A percentile compares a stretch with the other conserved stretches of the same genome.
These are phyloP conservation scores for Tolypocladium tundrense DNA, from an alignment of 2,329 filamentous ascomycete species.

Conservation along the genomic window DNA sequence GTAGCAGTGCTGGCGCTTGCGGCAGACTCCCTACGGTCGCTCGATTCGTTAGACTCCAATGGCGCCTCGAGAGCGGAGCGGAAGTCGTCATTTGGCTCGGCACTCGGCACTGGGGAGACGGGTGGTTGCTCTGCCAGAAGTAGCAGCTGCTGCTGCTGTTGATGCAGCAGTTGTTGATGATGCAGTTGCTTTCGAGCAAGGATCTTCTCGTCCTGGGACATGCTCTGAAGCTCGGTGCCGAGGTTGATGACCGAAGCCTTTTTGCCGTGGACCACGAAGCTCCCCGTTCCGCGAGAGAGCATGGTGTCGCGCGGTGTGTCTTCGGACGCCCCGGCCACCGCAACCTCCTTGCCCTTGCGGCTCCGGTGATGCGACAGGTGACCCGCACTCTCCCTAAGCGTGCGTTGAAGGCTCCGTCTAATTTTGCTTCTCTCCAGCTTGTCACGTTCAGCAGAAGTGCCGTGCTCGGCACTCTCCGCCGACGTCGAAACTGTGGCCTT, in stretches of 20 bases:
- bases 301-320: constrained; percentile 49
- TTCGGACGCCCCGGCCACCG: constrained; percentile 16
- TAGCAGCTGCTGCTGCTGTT: constrained; percentile 16
- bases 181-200: constrained; percentile 44
- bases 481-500: constrained; percentile 24
- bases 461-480: constrained; percentile 19
- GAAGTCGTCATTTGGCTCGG: constrained; percentile 37
- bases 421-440: constrained; percentile 56
- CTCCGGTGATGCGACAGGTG: constrained; percentile 59
- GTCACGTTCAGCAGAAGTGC: constrained; percentile 30
- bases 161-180: background rate
- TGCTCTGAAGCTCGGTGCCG: constrained; percentile 75
- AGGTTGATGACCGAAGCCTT: constrained; percentile 98
- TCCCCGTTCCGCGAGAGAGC: constrained; percentile 68
- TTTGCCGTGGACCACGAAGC: constrained; percentile 94
- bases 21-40: constrained; percentile 47
- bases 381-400: constrained; percentile 69
- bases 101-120: constrained; percentile 23
- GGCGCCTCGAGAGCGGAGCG: constrained; percentile 38
- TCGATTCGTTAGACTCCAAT: constrained; percentile 29
- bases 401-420: constrained; percentile 79
- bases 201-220: constrained; percentile 63
- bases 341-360: constrained; percentile 60
- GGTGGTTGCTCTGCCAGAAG: constrained; percentile 27
- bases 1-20: constrained; percentile 59